Evolutionary conservation across 164 flowering plant species (phyloP).

Genomic region (Sedum album): DNA sequence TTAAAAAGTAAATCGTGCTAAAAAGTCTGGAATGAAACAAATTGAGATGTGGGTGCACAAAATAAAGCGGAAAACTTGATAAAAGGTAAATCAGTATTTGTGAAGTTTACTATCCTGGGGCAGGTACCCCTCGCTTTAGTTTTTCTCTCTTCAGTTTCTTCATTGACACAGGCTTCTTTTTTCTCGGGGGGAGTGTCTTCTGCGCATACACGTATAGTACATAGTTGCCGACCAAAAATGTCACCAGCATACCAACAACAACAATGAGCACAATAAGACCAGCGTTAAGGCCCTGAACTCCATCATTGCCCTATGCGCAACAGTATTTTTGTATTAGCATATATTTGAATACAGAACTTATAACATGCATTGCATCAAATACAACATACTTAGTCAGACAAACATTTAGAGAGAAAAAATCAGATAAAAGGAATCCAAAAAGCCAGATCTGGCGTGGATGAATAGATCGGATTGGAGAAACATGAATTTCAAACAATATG

Average conservation of each 20-base stretch:
- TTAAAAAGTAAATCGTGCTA: not conserved
- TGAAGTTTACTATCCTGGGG: conserved; percentile 74
- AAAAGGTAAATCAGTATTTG: not conserved
- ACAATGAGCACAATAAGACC: conserved; percentile 82
- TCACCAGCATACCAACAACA: conserved; percentile 53
- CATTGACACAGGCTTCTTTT: conserved; percentile 96
- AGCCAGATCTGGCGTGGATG: not conserved
- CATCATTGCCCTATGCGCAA: conserved; percentile 14
- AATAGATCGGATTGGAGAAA: no score
- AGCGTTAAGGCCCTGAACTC: conserved; percentile 72
- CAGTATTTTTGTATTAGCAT: conserved; percentile 27
- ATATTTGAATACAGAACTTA: conserved; percentile 24
- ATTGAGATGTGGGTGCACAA: not conserved
- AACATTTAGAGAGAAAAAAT: no score
- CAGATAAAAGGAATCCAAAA: not conserved
- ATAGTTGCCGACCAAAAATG: conserved; percentile 73
- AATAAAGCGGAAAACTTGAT: not conserved
- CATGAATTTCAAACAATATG: no score
- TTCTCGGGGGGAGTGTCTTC: conserved; percentile 76
- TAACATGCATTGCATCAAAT: no score
- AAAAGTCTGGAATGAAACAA: not conserved
- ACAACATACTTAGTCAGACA: no score
- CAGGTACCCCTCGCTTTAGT: conserved; percentile 93
- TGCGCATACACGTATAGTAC: conserved; percentile 76
- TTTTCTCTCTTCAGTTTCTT: conserved; percentile 94